Evolutionary conservation across 1,284 basidiomycete species (phyloP).

Genomic region (Earliella scabrosa): DNA sequence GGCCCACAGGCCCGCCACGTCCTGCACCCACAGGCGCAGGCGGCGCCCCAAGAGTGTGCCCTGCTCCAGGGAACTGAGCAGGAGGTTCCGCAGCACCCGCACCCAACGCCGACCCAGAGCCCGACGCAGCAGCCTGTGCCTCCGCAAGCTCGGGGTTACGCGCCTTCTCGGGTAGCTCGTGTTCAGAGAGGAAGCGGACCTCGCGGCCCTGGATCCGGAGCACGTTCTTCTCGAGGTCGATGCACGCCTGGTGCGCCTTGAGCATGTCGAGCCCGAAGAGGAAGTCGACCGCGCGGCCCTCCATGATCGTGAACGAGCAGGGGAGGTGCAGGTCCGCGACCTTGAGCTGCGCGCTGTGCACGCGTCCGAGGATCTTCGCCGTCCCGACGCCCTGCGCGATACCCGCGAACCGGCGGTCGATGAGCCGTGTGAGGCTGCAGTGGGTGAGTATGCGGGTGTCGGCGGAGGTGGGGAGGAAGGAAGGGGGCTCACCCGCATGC

Average conservation of each 20-base stretch:
- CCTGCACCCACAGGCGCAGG: constrained; percentile 33
- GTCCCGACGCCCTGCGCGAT: constrained; percentile 97
- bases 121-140: constrained; percentile 16
- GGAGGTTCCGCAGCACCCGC: constrained; percentile 16
- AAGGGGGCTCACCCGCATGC: constrained; percentile 72
- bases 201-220: constrained; percentile 89
- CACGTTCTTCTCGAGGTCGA: constrained; percentile 89
- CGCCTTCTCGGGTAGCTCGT: constrained; percentile 89
- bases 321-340: constrained; percentile 84
- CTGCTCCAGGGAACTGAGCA: constrained; percentile 62
- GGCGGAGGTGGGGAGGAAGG: not conserved
- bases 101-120: constrained; percentile 21
- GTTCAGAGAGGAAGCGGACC: constrained; percentile 90
- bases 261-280: constrained; percentile 98
- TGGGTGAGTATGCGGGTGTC: not conserved
- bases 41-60: constrained; percentile 52
- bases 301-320: constrained; percentile 95
- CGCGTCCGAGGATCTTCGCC: constrained; percentile 91
- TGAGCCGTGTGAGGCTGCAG: constrained; percentile 79
- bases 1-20: constrained; percentile 22
- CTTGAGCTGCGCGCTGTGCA: constrained; percentile 94
- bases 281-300: constrained; percentile 92
- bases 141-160: constrained; percentile 44
- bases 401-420: constrained; percentile 89
- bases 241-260: constrained; percentile 94